These are phyloP conservation scores for Debaryomyces prosopidis DNA, from an alignment of 805 yeast species.

Conservation along the genomic window DNA sequence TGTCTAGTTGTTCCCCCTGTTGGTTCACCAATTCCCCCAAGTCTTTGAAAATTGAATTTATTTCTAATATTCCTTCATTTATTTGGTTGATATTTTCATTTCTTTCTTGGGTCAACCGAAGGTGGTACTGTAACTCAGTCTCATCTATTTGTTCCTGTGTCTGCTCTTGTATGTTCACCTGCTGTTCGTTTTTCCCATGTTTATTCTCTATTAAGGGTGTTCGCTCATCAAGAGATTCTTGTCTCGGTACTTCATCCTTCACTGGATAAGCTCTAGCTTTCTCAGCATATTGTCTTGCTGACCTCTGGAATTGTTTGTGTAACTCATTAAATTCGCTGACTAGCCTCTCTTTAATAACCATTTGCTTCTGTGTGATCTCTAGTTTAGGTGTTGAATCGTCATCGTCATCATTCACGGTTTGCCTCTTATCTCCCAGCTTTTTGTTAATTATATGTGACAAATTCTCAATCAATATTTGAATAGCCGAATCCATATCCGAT, in stretches of 20 bases:
- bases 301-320: slow-evolving; percentile 41
- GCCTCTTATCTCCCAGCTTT: slow-evolving; percentile 20
- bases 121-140: slow-evolving; percentile 61
- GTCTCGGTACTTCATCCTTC: slow-evolving; percentile 8
- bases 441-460: slow-evolving; percentile 26
- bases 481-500: slow-evolving; percentile 29
- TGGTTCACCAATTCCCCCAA: slow-evolving; percentile 74
- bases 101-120: slow-evolving; percentile 67
- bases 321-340: slow-evolving; percentile 56
- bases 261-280: slow-evolving; percentile 34
- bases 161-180: slow-evolving; percentile 29
- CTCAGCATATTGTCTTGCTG: slow-evolving; percentile 50
- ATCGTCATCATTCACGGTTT: slow-evolving; percentile 1
- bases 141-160: slow-evolving; percentile 43
- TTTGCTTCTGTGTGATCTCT: slow-evolving; percentile 38
- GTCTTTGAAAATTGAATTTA: slow-evolving; percentile 82
- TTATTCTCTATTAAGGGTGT: slow-evolving; percentile 41
- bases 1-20: slow-evolving; percentile 83
- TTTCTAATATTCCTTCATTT: slow-evolving; percentile 77
- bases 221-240: slow-evolving; percentile 18
- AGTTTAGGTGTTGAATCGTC: slow-evolving; percentile 11
- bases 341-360: slow-evolving; percentile 52
- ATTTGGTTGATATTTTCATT: slow-evolving; percentile 71
- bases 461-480: slow-evolving; percentile 29
- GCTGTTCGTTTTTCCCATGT: slow-evolving; percentile 26